Evolutionary conservation across 306 rosid genomes (phyloP), one percentile per base, ranked within the genome.

Genomic region (Amphicarpaea edgeworthii): DNA sequence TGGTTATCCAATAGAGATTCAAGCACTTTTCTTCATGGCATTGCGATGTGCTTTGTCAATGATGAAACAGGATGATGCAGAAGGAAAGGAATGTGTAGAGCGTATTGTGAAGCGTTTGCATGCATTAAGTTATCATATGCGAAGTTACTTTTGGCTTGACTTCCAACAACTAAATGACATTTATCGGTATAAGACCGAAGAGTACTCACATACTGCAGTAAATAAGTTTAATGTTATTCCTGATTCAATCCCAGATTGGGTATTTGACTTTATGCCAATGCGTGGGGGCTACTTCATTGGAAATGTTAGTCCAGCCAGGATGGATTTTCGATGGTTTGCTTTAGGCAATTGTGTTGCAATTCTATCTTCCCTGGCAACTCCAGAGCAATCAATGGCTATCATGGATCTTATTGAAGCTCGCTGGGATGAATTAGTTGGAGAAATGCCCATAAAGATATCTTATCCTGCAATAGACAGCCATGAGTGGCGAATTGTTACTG

Each of bases 321-420:
- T 93, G 97, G 97, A 93, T 88, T 93, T 93, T 66, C 89, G 97
- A 59, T 93, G 97, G 97, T 93, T 93, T 84, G 93, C 93, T 55
- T 77, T 93, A 34, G 97, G 97, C 47, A 93, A 93, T 62, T 93
- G 96, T 84, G 85, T 93, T 30, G 97, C 97, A 38, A 93, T 93
- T 77, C 88, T 93, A 47, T 87, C 92, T 53, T 93, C 96, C 65
- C 86, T 93, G 60, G 91, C 96, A 45, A 90, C 97, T 70, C 96
- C 97, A 10, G 97, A 93, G 83, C 97, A 93, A 85, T 90, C 97
- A 21, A 70, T 87, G 83, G 97, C 97, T 78, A 90, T 93, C 59
- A 93, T 93, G 97, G 97, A 93, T 84, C 97, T 93, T 61, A 84
- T 93, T 71, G 97, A 93, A 83, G 77, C 88, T 68, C 97, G 97